Evolutionary conservation across 2,329 filamentous ascomycete species (phyloP), one percentile per base, ranked within the genome.

Genomic region (Colletotrichum magnum): DNA sequence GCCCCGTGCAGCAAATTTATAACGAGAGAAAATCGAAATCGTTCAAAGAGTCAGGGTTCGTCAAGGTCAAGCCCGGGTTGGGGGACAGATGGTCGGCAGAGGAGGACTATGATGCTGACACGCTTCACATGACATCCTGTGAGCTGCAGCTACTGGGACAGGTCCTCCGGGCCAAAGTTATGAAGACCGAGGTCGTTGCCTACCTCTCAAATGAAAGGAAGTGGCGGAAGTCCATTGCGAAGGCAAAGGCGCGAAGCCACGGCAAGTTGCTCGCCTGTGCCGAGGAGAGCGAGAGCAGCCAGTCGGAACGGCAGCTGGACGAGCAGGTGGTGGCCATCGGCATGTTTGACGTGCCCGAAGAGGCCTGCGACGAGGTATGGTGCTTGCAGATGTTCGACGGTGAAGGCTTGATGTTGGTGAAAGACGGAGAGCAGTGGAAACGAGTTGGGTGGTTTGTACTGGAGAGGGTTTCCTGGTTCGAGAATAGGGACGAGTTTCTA

Each of bases 91-190:
- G 64, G 64, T 50, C 64, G 6, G 50, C 51, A 4, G 28, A 52
- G 9, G 41, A 21, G 12, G 24, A 61, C 13, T 66, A 58, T 6
- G 50, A 54, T 32, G 43, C 48, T 2, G n/a, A 16, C 5, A 12
- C 32, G 5, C 64, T 66, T 5, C 64, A 66, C 7, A 62, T 66
- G 64, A 50, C 64, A 6, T 4, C 24, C 16, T 62, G 58, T n/a
- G 50, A 61, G 10, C 41, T 66, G 5, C 48, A 45, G n/a, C 32
- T 66, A 6, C 4, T 51, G 6, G 64, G 58, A 7, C 16, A 43
- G 16, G 21, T 39, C 3, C 41, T 28, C 6, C 61, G 43, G 51
- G 58, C 32, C 4, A 18, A 5, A 15, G 9, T 50, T 10, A n/a
- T 62, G 26, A 5, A 62, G 6, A 56, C 26, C 18, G 50, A 26